Conservation (phyloP, 768 basidiomycete genomes). For the Crucibulum laeve region DNA sequence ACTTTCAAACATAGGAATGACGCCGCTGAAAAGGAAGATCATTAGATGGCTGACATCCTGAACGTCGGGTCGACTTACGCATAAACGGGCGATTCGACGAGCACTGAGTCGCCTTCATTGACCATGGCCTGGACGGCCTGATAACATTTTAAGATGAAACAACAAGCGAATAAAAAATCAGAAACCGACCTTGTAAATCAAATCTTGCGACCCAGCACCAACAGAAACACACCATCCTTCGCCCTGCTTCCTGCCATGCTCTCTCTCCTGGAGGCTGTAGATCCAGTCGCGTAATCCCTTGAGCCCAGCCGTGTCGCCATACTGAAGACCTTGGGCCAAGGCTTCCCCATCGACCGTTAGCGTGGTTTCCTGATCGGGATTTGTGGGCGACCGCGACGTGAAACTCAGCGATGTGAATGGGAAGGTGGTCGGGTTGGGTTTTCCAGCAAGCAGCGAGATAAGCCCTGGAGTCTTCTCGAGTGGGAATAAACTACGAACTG, state of each 20-base stretch:
- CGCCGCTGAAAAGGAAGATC: slow-evolving; percentile 39
- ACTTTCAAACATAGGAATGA: slow-evolving; percentile 58
- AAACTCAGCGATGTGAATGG: slow-evolving; percentile 82
- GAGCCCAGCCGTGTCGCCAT: slow-evolving; percentile 70
- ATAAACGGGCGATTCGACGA: slow-evolving; percentile 83
- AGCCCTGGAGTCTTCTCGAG: slow-evolving; percentile 76
- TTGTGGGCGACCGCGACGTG: slow-evolving; percentile 46
- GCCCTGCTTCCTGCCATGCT: slow-evolving; percentile 57
- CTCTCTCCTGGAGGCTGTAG: slow-evolving; percentile 60
- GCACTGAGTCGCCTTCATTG: slow-evolving; percentile 73
- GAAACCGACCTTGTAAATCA: slow-evolving; percentile 72
- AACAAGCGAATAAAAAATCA: neutral
- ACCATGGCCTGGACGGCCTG: slow-evolving; percentile 71
- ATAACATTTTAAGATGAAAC: slow-evolving; percentile 2
- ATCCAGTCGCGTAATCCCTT: slow-evolving; percentile 66
- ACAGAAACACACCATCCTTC: slow-evolving; percentile 77
- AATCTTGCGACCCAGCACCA: slow-evolving; percentile 85
- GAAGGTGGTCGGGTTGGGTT: slow-evolving; percentile 88
- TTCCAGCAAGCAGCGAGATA: slow-evolving; percentile 84
- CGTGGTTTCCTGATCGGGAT: slow-evolving; percentile 37
- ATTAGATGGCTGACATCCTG: slow-evolving; percentile 9
- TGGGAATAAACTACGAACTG: slow-evolving; percentile 69
- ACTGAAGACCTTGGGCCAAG: slow-evolving; percentile 68
- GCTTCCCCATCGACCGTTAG: slow-evolving; percentile 55
- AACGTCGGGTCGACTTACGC: slow-evolving; percentile 37